Conservation (phyloP, 2,329 filamentous ascomycete genomes). For the Oidium heveae region DNA sequence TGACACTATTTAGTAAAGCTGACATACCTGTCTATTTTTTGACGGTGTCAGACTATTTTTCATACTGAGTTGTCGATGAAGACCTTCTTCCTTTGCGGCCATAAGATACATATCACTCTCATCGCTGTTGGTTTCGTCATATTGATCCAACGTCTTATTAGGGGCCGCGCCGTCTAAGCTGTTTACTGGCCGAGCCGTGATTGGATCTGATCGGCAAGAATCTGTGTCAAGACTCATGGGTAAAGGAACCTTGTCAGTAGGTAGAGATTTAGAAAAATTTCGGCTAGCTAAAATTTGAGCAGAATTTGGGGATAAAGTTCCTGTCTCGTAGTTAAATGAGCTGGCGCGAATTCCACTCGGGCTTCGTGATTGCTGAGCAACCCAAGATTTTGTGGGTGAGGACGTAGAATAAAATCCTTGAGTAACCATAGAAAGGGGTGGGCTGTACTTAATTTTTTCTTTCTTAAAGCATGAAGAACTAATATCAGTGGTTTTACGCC, state of each 20-base stretch:
- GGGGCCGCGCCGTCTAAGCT: background rate
- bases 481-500: background rate
- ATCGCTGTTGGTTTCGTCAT: conserved; percentile 12
- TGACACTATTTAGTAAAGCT: too few relatives aligned
- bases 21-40: conserved; percentile 4
- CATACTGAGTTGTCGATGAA: conserved; percentile 5
- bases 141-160: background rate
- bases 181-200: conserved; percentile 4
- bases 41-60: conserved; percentile 3
- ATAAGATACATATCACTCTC: conserved; percentile 13
- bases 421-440: conserved; percentile 10
- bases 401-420: conserved; percentile 6
- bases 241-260: conserved; percentile 8
- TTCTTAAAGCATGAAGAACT: background rate
- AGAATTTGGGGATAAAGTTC: background rate
- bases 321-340: background rate
- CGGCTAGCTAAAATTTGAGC: too few relatives aligned
- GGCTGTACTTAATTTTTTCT: conserved; percentile 1
- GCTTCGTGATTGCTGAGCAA: conserved; percentile 8
- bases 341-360: too few relatives aligned
- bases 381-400: conserved; percentile 10
- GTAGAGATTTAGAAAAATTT: too few relatives aligned
- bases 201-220: conserved; percentile 3
- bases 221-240: conserved; percentile 9
- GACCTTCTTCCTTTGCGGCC: conserved; percentile 12